phyloP scores from a whole-genome alignment of 2,329 filamentous ascomycete genomes.

The Elsinoe perseae region DNA sequence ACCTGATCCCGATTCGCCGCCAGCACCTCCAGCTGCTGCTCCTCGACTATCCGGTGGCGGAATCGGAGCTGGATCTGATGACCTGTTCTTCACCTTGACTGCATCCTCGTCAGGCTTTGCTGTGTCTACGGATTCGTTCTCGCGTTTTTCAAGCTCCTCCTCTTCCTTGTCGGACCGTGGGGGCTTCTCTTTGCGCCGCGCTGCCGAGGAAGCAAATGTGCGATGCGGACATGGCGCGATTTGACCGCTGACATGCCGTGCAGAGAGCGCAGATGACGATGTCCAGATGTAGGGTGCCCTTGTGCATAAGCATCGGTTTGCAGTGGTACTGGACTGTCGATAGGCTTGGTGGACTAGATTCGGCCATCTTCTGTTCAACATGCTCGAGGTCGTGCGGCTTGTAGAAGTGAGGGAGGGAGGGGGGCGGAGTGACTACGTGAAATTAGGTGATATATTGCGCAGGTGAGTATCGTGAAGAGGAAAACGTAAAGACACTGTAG shows the following conservation, averaged over 20 bases:
- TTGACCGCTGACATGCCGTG: constrained; percentile 21
- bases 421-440: not conserved
- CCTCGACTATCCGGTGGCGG: constrained; percentile 49
- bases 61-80: constrained; percentile 25
- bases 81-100: not conserved
- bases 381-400: constrained; percentile 13
- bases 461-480: not conserved
- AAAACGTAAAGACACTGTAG: not conserved
- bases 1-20: constrained; percentile 36
- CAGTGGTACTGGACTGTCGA: constrained; percentile 24
- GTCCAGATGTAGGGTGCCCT: constrained; percentile 20
- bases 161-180: constrained; percentile 38
- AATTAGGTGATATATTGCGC: not conserved
- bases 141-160: constrained; percentile 37
- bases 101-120: constrained; percentile 40
- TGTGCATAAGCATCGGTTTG: constrained; percentile 23
- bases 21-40: constrained; percentile 51
- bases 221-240: constrained; percentile 24
- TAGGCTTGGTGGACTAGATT: constrained; percentile 38
- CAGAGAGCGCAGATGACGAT: constrained; percentile 14
- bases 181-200: constrained; percentile 50
- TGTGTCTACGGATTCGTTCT: constrained; percentile 44
- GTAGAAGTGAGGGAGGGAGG: not conserved
- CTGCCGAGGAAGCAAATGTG: constrained; percentile 35
- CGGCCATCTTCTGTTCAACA: constrained; percentile 53